Evolutionary conservation across 495 filamentous ascomycete genomes (phyloP), one percentile per base, ranked within the genome.

Genomic region (Penicillium paradoxum): DNA sequence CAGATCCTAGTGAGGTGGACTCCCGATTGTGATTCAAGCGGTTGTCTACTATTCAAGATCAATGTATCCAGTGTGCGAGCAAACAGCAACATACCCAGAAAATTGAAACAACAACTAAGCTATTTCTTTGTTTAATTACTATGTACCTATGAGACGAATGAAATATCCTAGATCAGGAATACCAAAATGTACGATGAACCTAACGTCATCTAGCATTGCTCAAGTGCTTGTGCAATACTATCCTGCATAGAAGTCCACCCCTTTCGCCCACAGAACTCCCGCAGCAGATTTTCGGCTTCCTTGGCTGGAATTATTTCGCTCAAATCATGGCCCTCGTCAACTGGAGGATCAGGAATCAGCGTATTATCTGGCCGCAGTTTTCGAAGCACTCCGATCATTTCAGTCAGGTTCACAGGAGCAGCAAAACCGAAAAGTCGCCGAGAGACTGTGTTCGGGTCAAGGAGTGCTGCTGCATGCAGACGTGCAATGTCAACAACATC

Each of bases 401-500:
- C 63, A 6, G 18, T 52, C 53, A 62, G 59, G 45, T 51, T 55
- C 1, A 47, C 25, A 13, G 40, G 56, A n/a, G 48, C 27, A 7
- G 45, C 62, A 29, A 54, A 64, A 3, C 56, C 55, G 22, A 81
- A 76, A 21, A 83, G 62, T 0, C 79, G 68, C 55, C 78, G 67
- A 3, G 69, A 66, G 27, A 69, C 55, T 4, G 77, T 69, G 1
- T 56, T 57, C 0, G 66, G 63, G 32, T 78, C 60, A 3, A 80
- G 61, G 14, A 82, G 59, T 1, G 69, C 79, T 3, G 74, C 68
- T 2, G 79, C 64, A 42, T 78, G 74, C 0, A 83, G 59, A 3
- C 63, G 63, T 0, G 77, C 81, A 11, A 55, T 62, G 48, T 85
- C 81, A 29, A 67, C 57, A 2, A 82, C 78, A 55, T 84, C 64